Percentiles rank a stretch among this genome's conserved stretches.
Conservation (phyloP, 345 rosid genomes). For the Eucalyptus tenuipes region DNA sequence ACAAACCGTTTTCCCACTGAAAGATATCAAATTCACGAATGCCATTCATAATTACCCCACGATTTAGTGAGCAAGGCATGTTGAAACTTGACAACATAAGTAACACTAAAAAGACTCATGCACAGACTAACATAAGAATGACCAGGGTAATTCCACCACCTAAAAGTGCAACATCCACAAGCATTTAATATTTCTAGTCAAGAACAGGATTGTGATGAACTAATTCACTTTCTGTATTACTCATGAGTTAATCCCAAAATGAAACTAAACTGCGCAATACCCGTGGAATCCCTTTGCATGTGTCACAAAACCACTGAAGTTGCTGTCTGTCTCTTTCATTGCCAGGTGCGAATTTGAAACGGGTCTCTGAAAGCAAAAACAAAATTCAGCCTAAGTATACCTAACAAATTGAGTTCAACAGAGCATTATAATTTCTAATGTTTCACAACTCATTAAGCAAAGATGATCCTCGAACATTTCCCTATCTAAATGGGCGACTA, state of each 20-base stretch:
- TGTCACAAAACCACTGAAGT: slow-evolving; percentile 78
- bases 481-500: neutral
- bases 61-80: neutral
- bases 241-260: neutral
- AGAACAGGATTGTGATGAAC: neutral
- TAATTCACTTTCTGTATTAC: neutral
- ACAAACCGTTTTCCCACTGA: neutral
- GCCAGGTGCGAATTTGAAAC: slow-evolving; percentile 62
- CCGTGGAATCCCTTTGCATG: slow-evolving; percentile 95
- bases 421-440: neutral
- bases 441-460: neutral
- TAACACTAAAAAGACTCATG: neutral
- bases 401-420: neutral
- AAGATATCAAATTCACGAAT: neutral
- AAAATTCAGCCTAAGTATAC: neutral
- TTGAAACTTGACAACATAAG: neutral
- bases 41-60: neutral
- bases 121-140: neutral
- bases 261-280: slow-evolving; percentile 15
- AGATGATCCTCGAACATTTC: neutral
- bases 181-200: neutral
- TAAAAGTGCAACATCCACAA: neutral
- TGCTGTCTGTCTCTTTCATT: slow-evolving; percentile 68
- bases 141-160: neutral
- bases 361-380: slow-evolving; percentile 46